Base-by-base conservation (phyloP, 2,329 filamentous ascomycete species). In the Cytospora mali region DNA sequence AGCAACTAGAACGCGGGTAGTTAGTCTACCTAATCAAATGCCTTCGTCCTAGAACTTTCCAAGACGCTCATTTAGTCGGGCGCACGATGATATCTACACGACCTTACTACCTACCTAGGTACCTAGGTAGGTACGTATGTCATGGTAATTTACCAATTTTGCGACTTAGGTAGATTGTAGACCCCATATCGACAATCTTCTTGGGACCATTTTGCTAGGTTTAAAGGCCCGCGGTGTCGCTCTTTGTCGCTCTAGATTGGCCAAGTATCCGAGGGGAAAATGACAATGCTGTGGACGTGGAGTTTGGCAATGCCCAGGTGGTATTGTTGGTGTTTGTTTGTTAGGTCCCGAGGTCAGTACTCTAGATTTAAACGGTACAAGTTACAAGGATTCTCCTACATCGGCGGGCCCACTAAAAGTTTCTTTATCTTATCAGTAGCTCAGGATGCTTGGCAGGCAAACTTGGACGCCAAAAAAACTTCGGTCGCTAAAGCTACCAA, bases 371-470 rank as follows among this genome's bases (percentile, higher is more conserved):
- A 18, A 21, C 18, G 25, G 29, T 11, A 31, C 29, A 31, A 23
- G n/a, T 46, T 11, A 21, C 42, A 46, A 46, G 42, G 42, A n/a
- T 23, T 23, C 42, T 23, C 11, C 42, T 3, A 2, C 13, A n/a
- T 46, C 7, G 1, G 11, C 18, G 21, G n/a, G 10, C 9, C n/a
- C n/a, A n/a, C 42, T 23, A 23, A 39, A 25, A 39, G 14, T 21
- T 33, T 18, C 6, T 14, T 58, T 62, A 62, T 62, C 60, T 57
- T 52, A 58, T 52, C 48, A 33, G 53, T 62, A n/a, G 18, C 2
- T 33, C 42, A 23, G 23, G n/a, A 4, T 46, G 42, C 54, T 29
- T 46, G 60, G 60, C 60, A 62, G 60, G 60, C 60, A 62, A 51
- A 48, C 4, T 31, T 28, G 48, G 18, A 3, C 48, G 42, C 42